phyloP scores from a whole-genome alignment of 805 yeast species.

The Kuraishia cidri region DNA sequence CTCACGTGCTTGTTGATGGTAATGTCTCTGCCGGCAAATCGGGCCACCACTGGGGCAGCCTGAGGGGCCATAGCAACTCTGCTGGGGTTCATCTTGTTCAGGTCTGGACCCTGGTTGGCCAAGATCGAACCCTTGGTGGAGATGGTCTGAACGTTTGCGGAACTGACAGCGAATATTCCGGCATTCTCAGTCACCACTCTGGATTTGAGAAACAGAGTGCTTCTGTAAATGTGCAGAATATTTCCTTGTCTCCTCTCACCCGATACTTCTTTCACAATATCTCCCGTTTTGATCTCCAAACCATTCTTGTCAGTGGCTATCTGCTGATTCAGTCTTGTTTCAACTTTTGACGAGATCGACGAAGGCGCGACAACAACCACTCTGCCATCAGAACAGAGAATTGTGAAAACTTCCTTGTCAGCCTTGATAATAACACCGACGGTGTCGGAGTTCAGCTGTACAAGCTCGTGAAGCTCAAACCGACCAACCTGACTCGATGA shows the following conservation, averaged over 20 bases:
- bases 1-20: slow-evolving; percentile 79
- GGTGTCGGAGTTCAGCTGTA: slow-evolving; percentile 74
- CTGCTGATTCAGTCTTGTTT: slow-evolving; percentile 55
- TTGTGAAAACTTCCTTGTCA: slow-evolving; percentile 78
- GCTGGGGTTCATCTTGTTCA: slow-evolving; percentile 84
- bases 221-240: slow-evolving; percentile 79
- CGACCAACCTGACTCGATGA: slow-evolving; percentile 64
- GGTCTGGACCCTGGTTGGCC: slow-evolving; percentile 21
- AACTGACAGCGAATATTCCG: slow-evolving; percentile 81
- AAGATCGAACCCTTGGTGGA: slow-evolving; percentile 69
- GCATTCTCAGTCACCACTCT: slow-evolving; percentile 75
- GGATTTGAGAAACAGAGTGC: slow-evolving; percentile 70
- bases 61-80: slow-evolving; percentile 44
- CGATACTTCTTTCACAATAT: slow-evolving; percentile 75
- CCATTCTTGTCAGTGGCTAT: slow-evolving; percentile 86
- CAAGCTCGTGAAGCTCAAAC: slow-evolving; percentile 83
- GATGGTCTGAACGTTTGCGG: slow-evolving; percentile 71
- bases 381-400: slow-evolving; percentile 78
- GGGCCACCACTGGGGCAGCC: slow-evolving; percentile 35
- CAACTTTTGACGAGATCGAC: slow-evolving; percentile 73
- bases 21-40: slow-evolving; percentile 68
- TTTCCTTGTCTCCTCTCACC: slow-evolving; percentile 88
- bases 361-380: slow-evolving; percentile 63
- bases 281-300: slow-evolving; percentile 79
- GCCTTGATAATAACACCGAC: slow-evolving; percentile 89